A percentile compares a stretch with the other conserved stretches of the same genome.
Conservation (phyloP, 805 yeast species). For the Metschnikowia baotianmanensis region DNA sequence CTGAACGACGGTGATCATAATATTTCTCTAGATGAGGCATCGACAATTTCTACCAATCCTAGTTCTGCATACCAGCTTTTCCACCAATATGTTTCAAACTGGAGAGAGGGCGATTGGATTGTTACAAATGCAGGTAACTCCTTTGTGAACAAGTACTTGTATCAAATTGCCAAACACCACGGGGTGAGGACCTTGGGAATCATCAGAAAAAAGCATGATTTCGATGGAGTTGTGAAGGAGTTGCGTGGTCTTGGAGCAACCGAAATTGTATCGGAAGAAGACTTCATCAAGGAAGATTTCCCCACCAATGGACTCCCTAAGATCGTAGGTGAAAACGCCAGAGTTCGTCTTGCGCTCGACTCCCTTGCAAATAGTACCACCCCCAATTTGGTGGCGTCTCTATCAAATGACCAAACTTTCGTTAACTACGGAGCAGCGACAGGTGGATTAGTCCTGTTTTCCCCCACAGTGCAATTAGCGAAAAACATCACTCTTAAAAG, state of each 20-base stretch:
- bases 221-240: slow-evolving; percentile 18
- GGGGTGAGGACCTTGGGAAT: slow-evolving; percentile 30
- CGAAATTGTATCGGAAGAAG: slow-evolving; percentile 29
- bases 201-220: slow-evolving; percentile 27
- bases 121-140: slow-evolving; percentile 36
- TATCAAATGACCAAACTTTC: slow-evolving; percentile 27
- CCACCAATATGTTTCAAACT: slow-evolving; percentile 20
- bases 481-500: slow-evolving; percentile 29
- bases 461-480: slow-evolving; percentile 27
- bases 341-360: slow-evolving; percentile 31
- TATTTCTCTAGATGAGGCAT: slow-evolving; percentile 20
- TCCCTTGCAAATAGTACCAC: slow-evolving; percentile 30
- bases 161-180: slow-evolving; percentile 26
- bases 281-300: slow-evolving; percentile 21
- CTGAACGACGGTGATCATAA: slow-evolving; percentile 1
- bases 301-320: slow-evolving; percentile 13
- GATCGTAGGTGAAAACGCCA: slow-evolving; percentile 19
- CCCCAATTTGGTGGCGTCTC: slow-evolving; percentile 21
- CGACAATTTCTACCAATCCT: slow-evolving; percentile 24
- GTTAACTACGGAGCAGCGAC: slow-evolving; percentile 29
- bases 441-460: slow-evolving; percentile 19
- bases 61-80: slow-evolving; percentile 23
- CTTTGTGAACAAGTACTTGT: slow-evolving; percentile 30
- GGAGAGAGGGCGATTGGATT: slow-evolving; percentile 31
- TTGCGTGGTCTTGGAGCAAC: slow-evolving; percentile 32